Percentiles rank a stretch among this genome's conserved stretches.
Conservation (phyloP, 1,139 yeast species). For the Blastobotrys proliferans region DNA sequence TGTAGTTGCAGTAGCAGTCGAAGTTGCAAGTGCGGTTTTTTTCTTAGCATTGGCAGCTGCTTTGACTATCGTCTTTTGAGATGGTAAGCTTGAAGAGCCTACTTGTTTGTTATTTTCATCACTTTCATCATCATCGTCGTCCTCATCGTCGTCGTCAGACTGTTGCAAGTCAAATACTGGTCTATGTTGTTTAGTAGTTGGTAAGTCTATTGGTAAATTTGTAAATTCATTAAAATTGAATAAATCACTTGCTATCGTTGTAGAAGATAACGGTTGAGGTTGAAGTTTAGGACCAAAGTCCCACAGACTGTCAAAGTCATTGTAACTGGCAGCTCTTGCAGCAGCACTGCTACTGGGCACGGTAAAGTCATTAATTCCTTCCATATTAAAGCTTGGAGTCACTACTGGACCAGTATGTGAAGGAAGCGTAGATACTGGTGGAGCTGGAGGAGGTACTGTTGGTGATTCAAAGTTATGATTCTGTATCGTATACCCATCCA, state of each 20-base stretch:
- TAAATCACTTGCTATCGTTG: too few relatives aligned
- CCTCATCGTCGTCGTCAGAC: not conserved
- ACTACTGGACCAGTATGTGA: not conserved
- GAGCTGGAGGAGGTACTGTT: too few relatives aligned
- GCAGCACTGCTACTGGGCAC: slow-evolving; percentile 11
- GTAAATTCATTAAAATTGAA: not conserved
- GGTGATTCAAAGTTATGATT: not conserved
- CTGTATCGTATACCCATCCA: slow-evolving; percentile 21
- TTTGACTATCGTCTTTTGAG: slow-evolving; percentile 6
- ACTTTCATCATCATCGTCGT: too few relatives aligned
- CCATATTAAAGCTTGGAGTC: not conserved
- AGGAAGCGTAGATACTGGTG: too few relatives aligned
- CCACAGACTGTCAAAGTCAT: slow-evolving; percentile 8
- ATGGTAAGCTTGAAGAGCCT: too few relatives aligned
- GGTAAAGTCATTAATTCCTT: slow-evolving; percentile 7
- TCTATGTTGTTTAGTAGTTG: too few relatives aligned
- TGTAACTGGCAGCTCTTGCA: slow-evolving; percentile 7
- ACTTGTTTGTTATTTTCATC: not conserved
- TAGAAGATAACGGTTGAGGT: not conserved
- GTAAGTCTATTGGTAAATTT: too few relatives aligned
- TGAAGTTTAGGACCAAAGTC: slow-evolving; percentile 1
- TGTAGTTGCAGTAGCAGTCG: not conserved
- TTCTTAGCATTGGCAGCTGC: not conserved
- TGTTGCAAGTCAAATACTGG: slow-evolving; percentile 2
- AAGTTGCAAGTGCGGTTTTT: not conserved